These are phyloP conservation scores for Dendrocalamus latiflorus DNA, from an alignment of 202 grass and related monocot genomes.

Conservation along the genomic window DNA sequence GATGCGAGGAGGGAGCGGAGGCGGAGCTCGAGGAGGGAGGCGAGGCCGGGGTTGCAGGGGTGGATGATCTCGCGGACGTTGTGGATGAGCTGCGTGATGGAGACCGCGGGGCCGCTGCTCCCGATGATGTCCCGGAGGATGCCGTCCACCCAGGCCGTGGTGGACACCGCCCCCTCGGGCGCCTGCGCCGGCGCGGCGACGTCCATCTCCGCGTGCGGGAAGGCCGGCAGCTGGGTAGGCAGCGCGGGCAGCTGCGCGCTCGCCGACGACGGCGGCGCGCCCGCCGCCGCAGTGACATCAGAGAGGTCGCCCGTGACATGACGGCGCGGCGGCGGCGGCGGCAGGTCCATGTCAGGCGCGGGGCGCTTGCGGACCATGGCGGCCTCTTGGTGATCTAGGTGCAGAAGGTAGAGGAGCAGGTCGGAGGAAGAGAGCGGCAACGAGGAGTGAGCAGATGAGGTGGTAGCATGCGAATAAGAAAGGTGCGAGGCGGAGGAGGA, in stretches of 20 bases:
- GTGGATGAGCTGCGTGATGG: constrained; percentile 71
- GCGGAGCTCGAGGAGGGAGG: no score
- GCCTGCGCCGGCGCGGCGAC: not conserved
- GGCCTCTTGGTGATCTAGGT: constrained; percentile 33
- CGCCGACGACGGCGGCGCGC: not conserved
- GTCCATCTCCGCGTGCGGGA: constrained; percentile 4
- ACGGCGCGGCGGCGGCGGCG: constrained; percentile 39
- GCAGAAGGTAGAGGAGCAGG: constrained; percentile 39
- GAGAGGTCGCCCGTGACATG: constrained; percentile 23
- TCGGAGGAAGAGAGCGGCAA: constrained; percentile 6
- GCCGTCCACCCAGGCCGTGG: constrained; percentile 65
- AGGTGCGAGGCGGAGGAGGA: constrained; percentile 37
- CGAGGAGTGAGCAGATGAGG: constrained; percentile 4
- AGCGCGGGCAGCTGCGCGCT: constrained; percentile 33
- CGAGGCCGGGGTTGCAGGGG: no score
- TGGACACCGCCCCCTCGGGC: constrained; percentile 22
- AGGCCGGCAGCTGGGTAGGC: constrained; percentile 39
- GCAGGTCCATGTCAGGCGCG: constrained; percentile 45
- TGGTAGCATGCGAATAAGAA: not conserved
- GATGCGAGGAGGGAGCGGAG: no score
- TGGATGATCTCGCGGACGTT: constrained; percentile 86
- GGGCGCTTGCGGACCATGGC: constrained; percentile 74
- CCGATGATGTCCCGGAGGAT: constrained; percentile 76
- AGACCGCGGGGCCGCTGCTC: constrained; percentile 43
- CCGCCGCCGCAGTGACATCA: constrained; percentile 16